Evolutionary conservation across 495 filamentous ascomycete species (phyloP).

Genomic region (Chaetomidium leptoderma): DNA sequence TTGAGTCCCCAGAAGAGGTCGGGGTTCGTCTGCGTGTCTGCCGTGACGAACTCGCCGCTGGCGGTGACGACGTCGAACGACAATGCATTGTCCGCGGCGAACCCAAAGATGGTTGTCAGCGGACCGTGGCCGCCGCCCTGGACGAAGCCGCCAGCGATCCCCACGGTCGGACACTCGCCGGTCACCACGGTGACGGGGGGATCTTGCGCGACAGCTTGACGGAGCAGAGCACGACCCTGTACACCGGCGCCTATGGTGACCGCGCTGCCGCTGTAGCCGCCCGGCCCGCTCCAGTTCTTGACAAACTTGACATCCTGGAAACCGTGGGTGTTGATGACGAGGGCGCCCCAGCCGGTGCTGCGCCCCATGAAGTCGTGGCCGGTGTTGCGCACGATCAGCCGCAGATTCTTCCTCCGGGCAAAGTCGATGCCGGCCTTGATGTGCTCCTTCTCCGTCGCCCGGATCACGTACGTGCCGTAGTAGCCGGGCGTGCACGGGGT

Average conservation of each 20-base stretch:
- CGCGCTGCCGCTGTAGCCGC: conserved; percentile 30
- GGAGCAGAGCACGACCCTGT: conserved; percentile 46
- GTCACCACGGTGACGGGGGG: conserved; percentile 45
- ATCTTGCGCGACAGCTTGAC: conserved; percentile 39
- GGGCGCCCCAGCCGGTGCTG: conserved; percentile 50
- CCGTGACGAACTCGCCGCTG: conserved; percentile 48
- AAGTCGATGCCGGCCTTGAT: conserved; percentile 50
- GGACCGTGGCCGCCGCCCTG: conserved; percentile 63
- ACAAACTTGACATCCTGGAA: conserved; percentile 47
- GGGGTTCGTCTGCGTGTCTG: conserved; percentile 42
- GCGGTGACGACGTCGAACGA: conserved; percentile 53
- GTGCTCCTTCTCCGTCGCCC: conserved; percentile 40
- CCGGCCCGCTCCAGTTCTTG: conserved; percentile 38
- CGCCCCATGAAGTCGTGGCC: conserved; percentile 56
- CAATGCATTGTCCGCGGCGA: conserved; percentile 51
- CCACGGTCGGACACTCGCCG: conserved; percentile 48
- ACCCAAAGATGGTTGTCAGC: conserved; percentile 12
- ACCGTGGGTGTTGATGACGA: conserved; percentile 60
- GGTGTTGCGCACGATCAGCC: conserved; percentile 58
- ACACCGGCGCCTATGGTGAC: conserved; percentile 57
- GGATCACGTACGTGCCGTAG: conserved; percentile 48
- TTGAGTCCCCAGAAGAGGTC: conserved; percentile 60
- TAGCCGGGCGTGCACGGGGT: conserved; percentile 53
- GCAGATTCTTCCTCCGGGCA: conserved; percentile 51
- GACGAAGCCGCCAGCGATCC: conserved; percentile 47